These are phyloP conservation scores for Phragmites australis DNA, from an alignment of 176 grass and related monocot genomes.

Conservation along the genomic window DNA sequence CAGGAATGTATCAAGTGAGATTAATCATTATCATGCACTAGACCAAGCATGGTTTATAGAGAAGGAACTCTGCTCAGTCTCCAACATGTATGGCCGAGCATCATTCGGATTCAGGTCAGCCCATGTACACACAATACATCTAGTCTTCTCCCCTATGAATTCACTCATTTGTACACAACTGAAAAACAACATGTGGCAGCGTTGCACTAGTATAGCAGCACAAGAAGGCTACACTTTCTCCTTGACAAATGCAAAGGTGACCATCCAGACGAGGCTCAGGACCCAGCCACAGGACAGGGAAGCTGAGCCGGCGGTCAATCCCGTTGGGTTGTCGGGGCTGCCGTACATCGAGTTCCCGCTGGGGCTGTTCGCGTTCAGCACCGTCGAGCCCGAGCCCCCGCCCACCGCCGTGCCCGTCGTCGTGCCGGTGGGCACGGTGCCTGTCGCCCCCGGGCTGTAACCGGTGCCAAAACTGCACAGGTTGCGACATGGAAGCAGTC, in stretches of 20 bases:
- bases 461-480: conserved; percentile 43
- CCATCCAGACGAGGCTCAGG: conserved; percentile 53
- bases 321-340: conserved; percentile 48
- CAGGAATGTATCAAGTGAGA: conserved; percentile 21
- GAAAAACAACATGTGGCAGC: background rate
- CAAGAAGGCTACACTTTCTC: conserved; percentile 39
- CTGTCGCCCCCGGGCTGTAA: conserved; percentile 49
- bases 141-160: conserved; percentile 26
- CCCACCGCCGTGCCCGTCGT: conserved; percentile 21
- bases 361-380: conserved; percentile 65
- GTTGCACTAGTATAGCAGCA: background rate
- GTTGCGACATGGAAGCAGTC: background rate
- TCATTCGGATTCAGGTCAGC: conserved; percentile 26
- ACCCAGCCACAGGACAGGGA: conserved; percentile 42
- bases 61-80: conserved; percentile 34
- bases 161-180: conserved; percentile 42
- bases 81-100: conserved; percentile 24
- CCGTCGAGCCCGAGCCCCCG: conserved; percentile 56
- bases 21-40: conserved; percentile 5
- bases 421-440: conserved; percentile 24
- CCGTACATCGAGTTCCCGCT: conserved; percentile 58
- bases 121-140: conserved; percentile 35
- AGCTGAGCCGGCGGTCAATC: conserved; percentile 37
- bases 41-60: conserved; percentile 17
- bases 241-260: conserved; percentile 55